Evolutionary conservation across 176 grass and related monocot genomes (phyloP).

Genomic region (Bonia amplexicaulis): DNA sequence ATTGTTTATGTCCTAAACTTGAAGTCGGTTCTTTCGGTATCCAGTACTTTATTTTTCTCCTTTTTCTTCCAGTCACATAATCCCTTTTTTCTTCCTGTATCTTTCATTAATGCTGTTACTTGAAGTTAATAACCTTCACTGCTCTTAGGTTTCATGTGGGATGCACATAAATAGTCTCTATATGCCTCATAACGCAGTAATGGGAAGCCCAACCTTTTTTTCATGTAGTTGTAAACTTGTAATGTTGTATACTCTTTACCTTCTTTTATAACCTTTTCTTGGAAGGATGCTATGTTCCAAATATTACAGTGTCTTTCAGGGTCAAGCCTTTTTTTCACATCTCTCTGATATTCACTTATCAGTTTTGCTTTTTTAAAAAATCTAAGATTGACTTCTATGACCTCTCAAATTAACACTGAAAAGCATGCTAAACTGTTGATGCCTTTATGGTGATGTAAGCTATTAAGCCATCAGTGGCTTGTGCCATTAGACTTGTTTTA

Average conservation of each 20-base stretch:
- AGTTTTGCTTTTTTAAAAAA: not conserved
- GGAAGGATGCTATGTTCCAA: not conserved
- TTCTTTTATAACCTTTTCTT: not conserved
- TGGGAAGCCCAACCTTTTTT: not conserved
- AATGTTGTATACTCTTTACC: not conserved
- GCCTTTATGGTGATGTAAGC: not conserved
- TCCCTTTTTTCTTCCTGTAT: slow-evolving; percentile 17
- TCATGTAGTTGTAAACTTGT: not conserved
- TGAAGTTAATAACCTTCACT: not conserved
- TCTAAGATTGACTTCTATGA: not conserved
- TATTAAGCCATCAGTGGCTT: not conserved
- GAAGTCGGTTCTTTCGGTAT: slow-evolving; percentile 50
- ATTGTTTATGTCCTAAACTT: slow-evolving; percentile 68
- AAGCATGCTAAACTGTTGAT: not conserved
- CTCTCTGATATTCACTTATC: not conserved
- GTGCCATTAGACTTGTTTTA: not conserved
- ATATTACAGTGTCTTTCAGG: not conserved
- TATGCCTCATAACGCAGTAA: not conserved
- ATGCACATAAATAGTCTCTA: not conserved
- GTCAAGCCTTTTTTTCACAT: not conserved
- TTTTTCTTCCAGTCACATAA: slow-evolving; percentile 19
- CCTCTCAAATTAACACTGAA: too few relatives aligned
- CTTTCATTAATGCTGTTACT: not conserved
- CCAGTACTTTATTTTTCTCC: slow-evolving; percentile 17
- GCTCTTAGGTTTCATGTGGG: not conserved